Percentiles rank a stretch among this genome's conserved stretches.
Conservation (phyloP, 2,329 filamentous ascomycete species). For the Xenosphaeropsis pyriputrescens region DNA sequence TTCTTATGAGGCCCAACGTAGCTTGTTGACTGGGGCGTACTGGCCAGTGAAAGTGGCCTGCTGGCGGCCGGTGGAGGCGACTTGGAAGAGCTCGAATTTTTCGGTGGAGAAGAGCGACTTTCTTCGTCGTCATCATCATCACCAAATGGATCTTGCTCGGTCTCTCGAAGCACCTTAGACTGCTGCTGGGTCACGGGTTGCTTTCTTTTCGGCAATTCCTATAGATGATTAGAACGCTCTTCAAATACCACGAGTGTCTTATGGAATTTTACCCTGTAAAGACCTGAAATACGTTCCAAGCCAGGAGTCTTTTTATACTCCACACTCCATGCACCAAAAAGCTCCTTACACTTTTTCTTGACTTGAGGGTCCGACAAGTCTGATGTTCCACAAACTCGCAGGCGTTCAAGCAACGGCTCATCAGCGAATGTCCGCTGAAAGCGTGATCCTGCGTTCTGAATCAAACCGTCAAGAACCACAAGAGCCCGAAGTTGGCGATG, state of each 20-base stretch:
- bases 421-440: constrained; percentile 85
- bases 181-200: constrained; percentile 61
- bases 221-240: constrained; percentile 6
- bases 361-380: constrained; percentile 74
- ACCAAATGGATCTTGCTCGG: constrained; percentile 54
- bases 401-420: constrained; percentile 78
- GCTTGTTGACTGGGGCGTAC: neutral
- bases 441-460: constrained; percentile 80
- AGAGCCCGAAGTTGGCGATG: constrained; percentile 85
- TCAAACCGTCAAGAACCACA: constrained; percentile 78
- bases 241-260: neutral
- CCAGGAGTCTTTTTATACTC: constrained; percentile 72
- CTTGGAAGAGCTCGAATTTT: constrained; percentile 1
- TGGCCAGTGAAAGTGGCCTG: neutral
- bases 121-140: constrained; percentile 47
- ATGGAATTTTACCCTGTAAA: constrained; percentile 47
- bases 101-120: constrained; percentile 8
- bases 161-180: constrained; percentile 73
- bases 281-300: constrained; percentile 61
- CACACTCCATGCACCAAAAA: constrained; percentile 77
- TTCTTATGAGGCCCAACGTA: constrained; percentile 17
- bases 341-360: constrained; percentile 71
- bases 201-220: constrained; percentile 53
- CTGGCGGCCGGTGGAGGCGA: neutral
- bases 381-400: constrained; percentile 77